Base-by-base conservation (phyloP, 352 stramenopile genomes). In the Phytopythium boreale region DNA sequence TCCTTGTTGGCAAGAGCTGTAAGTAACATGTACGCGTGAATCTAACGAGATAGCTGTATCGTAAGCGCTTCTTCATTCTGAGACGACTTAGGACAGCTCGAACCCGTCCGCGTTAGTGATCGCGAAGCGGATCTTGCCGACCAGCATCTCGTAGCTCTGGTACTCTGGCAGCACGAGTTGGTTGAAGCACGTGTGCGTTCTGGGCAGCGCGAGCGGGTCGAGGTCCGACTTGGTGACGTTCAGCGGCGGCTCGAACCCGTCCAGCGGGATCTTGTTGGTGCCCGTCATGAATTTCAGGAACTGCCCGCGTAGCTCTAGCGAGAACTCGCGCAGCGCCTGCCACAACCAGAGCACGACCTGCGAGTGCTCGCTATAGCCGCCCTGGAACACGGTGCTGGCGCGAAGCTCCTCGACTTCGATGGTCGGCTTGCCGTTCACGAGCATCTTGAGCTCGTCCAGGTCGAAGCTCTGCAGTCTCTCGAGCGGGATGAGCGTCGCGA, bases 141-240 rank as follows among this genome's bases (percentile, higher is more conserved):
- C 71, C 12, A 96, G 68, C 4, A 66, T 67, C 61, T 86, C 69
- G 60, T 87, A 93, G 63, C 64, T 86, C 29, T 62, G 66, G 67
- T 94, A 96, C 62, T 90, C 81, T 8, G 88, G 87, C 20, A 96
- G 72, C 34, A 96, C 87, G 14, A 96, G 78, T 63, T 96, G 88
- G 63, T 96, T 96, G 69, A 96, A 96, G 59, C 88, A 96, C 8
- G 88, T 96, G 67, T 96, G 88, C 0, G 85, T 84, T 36, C 82
- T 60, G 49, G 87, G 87, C 15, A 96, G 63, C 10, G 87, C 76
- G n/a, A 78, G 73, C 0, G 77, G 68, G 29, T 90, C 82, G 11
- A 93, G 69, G 56, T 94, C 81, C 4, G 87, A 92, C 49, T 86
- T 89, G 6, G 88, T 96, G 31, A 96, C 59, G 44, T 93, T 96